A percentile compares a stretch with the other conserved stretches of the same genome.
phyloP scores from a whole-genome alignment of 2,329 filamentous ascomycete genomes.

The Didymosphaeria variabile region DNA sequence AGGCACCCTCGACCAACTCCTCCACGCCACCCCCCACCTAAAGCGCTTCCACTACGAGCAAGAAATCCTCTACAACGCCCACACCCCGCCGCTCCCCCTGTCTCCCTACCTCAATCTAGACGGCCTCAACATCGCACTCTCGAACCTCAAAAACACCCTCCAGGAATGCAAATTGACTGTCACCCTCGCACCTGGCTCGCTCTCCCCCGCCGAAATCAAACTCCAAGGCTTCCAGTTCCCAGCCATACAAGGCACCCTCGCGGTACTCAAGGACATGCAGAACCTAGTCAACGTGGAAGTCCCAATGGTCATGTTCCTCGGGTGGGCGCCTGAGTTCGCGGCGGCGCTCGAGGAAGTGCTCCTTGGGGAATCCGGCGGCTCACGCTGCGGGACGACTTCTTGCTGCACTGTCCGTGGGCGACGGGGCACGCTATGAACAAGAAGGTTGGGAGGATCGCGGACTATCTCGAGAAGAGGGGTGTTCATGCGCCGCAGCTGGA shows the following conservation, averaged over 20 bases:
- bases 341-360: conserved; percentile 31
- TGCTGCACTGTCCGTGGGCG: conserved; percentile 33
- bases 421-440: conserved; percentile 26
- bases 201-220: conserved; percentile 27
- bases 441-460: conserved; percentile 29
- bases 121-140: conserved; percentile 32
- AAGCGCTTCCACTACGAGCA: conserved; percentile 33
- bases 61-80: conserved; percentile 29
- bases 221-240: conserved; percentile 30
- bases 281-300: conserved; percentile 25
- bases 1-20: conserved; percentile 28
- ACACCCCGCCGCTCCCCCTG: conserved; percentile 20
- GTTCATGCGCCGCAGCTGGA: conserved; percentile 26
- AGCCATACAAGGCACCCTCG: conserved; percentile 31
- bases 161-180: conserved; percentile 30
- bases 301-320: conserved; percentile 35
- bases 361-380: conserved; percentile 24
- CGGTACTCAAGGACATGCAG: conserved; percentile 31
- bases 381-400: conserved; percentile 32
- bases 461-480: conserved; percentile 27
- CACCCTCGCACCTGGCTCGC: conserved; percentile 29
- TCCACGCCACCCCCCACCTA: conserved; percentile 30
- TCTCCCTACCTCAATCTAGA: conserved; percentile 31
- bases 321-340: conserved; percentile 32
- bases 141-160: conserved; percentile 26